These are phyloP conservation scores for Monascus ruber DNA, from an alignment of 2,329 filamentous ascomycete species.

Conservation along the genomic window DNA sequence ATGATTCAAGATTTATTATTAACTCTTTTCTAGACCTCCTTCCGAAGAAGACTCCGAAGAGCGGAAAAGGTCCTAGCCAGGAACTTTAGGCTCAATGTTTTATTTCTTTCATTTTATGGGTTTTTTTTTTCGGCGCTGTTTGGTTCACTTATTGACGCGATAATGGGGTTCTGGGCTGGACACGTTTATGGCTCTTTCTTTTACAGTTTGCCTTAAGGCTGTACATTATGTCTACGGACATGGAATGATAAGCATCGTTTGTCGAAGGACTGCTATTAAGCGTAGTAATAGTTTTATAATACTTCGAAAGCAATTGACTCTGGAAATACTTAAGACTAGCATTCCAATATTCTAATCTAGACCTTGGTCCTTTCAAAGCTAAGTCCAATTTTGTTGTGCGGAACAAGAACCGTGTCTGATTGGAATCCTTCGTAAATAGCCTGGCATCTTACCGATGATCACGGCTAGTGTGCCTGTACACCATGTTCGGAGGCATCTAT, in stretches of 20 bases:
- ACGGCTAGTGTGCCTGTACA: too few species aligned
- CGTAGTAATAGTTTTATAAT: too few species aligned
- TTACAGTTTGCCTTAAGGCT: slow-evolving; percentile 40
- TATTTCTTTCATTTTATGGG: slow-evolving; percentile 35
- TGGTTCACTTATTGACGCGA: slow-evolving; percentile 56
- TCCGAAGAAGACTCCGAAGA: slow-evolving; percentile 98
- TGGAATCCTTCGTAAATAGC: too few species aligned
- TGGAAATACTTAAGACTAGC: too few species aligned
- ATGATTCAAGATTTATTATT: slow-evolving; percentile 21
- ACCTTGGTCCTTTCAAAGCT: too few species aligned
- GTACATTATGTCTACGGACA: slow-evolving; percentile 51
- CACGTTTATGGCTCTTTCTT: slow-evolving; percentile 45
- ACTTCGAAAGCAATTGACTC: too few species aligned
- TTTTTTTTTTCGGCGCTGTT: slow-evolving; percentile 63
- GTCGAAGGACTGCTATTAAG: slow-evolving; percentile 11
- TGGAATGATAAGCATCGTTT: slow-evolving; percentile 35
- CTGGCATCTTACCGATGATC: too few species aligned
- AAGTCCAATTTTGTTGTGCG: too few species aligned
- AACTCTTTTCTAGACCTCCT: slow-evolving; percentile 63
- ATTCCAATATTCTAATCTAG: too few species aligned
- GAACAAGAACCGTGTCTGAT: too few species aligned
- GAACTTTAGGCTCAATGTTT: slow-evolving; percentile 59
- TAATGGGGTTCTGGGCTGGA: slow-evolving; percentile 61
- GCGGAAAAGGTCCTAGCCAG: slow-evolving; percentile 83
- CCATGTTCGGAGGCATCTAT: too few species aligned